Conservation (phyloP, 163 green algal genomes). For the Volvox carteri region DNA sequence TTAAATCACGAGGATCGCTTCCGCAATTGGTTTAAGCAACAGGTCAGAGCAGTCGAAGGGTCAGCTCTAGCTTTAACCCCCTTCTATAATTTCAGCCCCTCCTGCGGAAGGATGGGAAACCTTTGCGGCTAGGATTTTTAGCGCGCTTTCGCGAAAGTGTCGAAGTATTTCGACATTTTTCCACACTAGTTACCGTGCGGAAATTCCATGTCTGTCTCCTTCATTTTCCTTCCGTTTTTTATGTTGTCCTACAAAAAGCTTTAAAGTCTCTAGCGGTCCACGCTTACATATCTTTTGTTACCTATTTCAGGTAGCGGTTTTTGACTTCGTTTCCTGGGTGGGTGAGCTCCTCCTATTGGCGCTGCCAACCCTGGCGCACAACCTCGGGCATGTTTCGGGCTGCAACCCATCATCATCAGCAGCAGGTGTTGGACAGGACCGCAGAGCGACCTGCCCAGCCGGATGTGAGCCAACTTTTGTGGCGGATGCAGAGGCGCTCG, state of each 20-base stretch:
- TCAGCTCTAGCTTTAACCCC: no score
- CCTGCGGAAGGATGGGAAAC: no score
- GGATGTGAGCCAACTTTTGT: neutral
- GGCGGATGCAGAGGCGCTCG: neutral
- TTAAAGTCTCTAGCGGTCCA: no score
- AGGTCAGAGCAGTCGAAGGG: neutral
- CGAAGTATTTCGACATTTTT: no score
- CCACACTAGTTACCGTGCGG: no score
- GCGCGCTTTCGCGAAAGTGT: no score
- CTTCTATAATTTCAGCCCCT: no score
- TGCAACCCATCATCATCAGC: neutral
- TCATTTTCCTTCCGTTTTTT: no score
- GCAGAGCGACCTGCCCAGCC: neutral
- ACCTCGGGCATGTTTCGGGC: neutral
- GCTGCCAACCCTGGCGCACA: constrained; percentile 14
- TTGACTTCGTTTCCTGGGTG: neutral
- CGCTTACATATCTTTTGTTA: no score
- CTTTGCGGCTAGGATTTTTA: no score
- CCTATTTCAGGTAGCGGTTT: neutral
- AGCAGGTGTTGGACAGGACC: neutral
- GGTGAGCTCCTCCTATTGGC: neutral
- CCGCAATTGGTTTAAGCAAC: constrained; percentile 4
- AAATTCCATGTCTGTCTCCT: no score
- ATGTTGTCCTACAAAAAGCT: no score
- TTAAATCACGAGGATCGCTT: neutral